phyloP scores from a whole-genome alignment of 2,329 filamentous ascomycete species.

The Cladosporium sp. region DNA sequence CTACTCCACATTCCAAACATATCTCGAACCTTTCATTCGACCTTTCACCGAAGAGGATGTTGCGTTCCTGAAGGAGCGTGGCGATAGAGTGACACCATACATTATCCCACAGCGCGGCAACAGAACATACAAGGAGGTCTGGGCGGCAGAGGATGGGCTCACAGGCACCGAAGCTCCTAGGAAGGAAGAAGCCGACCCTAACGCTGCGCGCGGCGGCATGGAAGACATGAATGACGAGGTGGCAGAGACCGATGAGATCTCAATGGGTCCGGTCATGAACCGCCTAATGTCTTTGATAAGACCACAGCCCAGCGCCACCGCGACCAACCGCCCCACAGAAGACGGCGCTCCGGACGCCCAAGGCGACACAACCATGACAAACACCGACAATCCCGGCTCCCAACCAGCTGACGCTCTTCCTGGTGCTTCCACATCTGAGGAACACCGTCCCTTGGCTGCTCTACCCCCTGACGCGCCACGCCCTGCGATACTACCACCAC shows the following conservation, averaged over 20 bases:
- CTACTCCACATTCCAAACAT: slow-evolving; percentile 88
- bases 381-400: slow-evolving; percentile 48
- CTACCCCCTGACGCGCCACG: slow-evolving; percentile 56
- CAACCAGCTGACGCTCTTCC: slow-evolving; percentile 31
- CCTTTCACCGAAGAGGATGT: slow-evolving; percentile 91
- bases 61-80: slow-evolving; percentile 82
- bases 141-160: slow-evolving; percentile 89
- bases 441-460: slow-evolving; percentile 65
- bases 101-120: slow-evolving; percentile 82
- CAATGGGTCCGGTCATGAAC: slow-evolving; percentile 80
- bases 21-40: slow-evolving; percentile 88
- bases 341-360: slow-evolving; percentile 50
- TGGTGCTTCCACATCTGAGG: slow-evolving; percentile 39
- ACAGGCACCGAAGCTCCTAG: slow-evolving; percentile 71
- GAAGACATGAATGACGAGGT: slow-evolving; percentile 84
- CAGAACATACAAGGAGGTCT: slow-evolving; percentile 83
- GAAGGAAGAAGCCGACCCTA: slow-evolving; percentile 68
- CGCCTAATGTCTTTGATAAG: slow-evolving; percentile 79
- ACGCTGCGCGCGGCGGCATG: slow-evolving; percentile 81
- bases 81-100: slow-evolving; percentile 81
- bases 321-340: slow-evolving; percentile 51
- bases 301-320: slow-evolving; percentile 59
- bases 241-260: slow-evolving; percentile 86
- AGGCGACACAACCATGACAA: slow-evolving; percentile 46
- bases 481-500: slow-evolving; percentile 47